Conservation (phyloP, 2,329 filamentous ascomycete genomes). For the Paraconiothyrium sp. region DNA sequence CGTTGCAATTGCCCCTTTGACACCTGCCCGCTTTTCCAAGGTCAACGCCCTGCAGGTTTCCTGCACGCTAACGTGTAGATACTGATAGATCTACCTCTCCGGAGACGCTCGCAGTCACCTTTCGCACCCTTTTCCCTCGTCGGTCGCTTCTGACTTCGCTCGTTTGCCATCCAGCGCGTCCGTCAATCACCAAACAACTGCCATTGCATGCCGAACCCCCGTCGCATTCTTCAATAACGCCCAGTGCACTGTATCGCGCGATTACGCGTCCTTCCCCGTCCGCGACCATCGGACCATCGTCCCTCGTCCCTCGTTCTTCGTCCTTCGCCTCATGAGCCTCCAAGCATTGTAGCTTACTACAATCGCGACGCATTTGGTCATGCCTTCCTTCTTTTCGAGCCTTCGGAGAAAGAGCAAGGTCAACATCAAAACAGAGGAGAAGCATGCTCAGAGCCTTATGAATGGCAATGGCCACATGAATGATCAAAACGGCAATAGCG, state of each 20-base stretch:
- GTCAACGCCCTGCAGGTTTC: conserved; percentile 5
- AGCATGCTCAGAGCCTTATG: conserved; percentile 22
- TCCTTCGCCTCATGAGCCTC: conserved; percentile 12
- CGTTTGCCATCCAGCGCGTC: conserved; percentile 29
- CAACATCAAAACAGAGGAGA: conserved; percentile 66
- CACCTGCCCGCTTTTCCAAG: conserved; percentile 13
- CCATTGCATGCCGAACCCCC: conserved; percentile 11
- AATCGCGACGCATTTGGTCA: conserved; percentile 30
- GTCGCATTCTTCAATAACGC: conserved; percentile 26
- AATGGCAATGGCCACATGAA: conserved; percentile 28
- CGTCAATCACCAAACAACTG: conserved; percentile 22
- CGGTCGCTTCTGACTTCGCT: conserved; percentile 33
- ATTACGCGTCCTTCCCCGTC: conserved; percentile 22
- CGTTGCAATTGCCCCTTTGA: neutral
- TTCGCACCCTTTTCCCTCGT: conserved; percentile 21
- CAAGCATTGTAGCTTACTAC: conserved; percentile 10
- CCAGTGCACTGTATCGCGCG: conserved; percentile 35
- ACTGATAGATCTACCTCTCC: conserved; percentile 14
- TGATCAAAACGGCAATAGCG: conserved; percentile 42
- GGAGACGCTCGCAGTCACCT: conserved; percentile 1
- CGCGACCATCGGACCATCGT: conserved; percentile 4
- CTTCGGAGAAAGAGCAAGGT: conserved; percentile 79
- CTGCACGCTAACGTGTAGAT: conserved; percentile 11
- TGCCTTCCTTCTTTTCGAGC: conserved; percentile 75
- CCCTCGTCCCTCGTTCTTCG: neutral